Evolutionary conservation across 805 yeast species (phyloP).

Genomic region (Wickerhamomyces ciferrii): DNA sequence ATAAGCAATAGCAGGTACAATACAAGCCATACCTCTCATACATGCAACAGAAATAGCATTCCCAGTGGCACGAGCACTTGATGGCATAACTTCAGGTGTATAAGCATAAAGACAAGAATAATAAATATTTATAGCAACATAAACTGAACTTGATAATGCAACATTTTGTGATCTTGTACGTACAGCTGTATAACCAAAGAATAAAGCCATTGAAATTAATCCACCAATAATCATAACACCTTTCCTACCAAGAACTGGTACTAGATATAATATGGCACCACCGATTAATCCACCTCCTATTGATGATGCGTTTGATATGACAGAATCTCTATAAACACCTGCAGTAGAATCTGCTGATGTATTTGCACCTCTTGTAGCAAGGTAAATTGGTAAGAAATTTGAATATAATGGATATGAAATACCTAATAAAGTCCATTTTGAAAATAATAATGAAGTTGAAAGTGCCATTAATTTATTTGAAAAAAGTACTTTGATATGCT

Average conservation of each 20-base stretch:
- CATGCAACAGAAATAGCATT: slow-evolving; percentile 51
- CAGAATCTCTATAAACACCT: slow-evolving; percentile 41
- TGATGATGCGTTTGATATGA: slow-evolving; percentile 37
- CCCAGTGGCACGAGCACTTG: slow-evolving; percentile 50
- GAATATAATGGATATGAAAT: slow-evolving; percentile 47
- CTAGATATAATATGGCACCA: slow-evolving; percentile 27
- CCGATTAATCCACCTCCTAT: slow-evolving; percentile 46
- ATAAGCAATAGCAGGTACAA: slow-evolving; percentile 52
- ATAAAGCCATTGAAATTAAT: slow-evolving; percentile 45
- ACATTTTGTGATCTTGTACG: slow-evolving; percentile 46
- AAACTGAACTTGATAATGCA: slow-evolving; percentile 37
- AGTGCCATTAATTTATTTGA: slow-evolving; percentile 31
- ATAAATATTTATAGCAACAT: slow-evolving; percentile 39
- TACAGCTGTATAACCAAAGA: slow-evolving; percentile 63
- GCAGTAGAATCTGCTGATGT: slow-evolving; percentile 33
- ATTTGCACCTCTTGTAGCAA: slow-evolving; percentile 42
- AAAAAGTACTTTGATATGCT: slow-evolving; percentile 39
- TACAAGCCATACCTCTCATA: slow-evolving; percentile 45
- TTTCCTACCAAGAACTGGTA: slow-evolving; percentile 40
- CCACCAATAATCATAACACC: slow-evolving; percentile 53
- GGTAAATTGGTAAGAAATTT: slow-evolving; percentile 44
- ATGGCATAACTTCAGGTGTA: slow-evolving; percentile 60
- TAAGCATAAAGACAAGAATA: slow-evolving; percentile 61
- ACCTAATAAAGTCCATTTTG: slow-evolving; percentile 50
- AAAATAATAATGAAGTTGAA: slow-evolving; percentile 34